Evolutionary conservation across 805 yeast genomes (phyloP), one percentile per base, ranked within the genome.

Genomic region (Saccharomycopsis sp.): DNA sequence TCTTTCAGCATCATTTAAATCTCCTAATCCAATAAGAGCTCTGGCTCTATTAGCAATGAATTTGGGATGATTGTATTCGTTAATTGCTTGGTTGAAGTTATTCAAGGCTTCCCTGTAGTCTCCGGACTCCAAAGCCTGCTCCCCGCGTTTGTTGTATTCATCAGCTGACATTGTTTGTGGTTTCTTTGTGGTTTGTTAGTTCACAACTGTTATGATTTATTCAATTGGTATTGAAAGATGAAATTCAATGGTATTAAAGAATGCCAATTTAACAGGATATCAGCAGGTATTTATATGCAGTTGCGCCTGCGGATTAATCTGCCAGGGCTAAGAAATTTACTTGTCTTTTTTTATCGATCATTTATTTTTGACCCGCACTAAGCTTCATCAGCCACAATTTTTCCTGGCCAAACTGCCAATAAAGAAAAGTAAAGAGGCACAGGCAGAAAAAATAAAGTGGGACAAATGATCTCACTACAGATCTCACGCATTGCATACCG

Each of bases 301-400:
- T n/a, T n/a, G n/a, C n/a, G n/a, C n/a, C n/a, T n/a, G n/a, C n/a
- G n/a, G n/a, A n/a, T n/a, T n/a, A n/a, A n/a, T n/a, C n/a, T n/a
- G n/a, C n/a, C n/a, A n/a, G n/a, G n/a, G n/a, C n/a, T 3, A n/a
- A 24, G 20, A 52, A 52, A 23, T 52, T 52, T 47, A 19, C 57
- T 20, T n/a, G 20, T 17, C 12, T 22, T 17, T 29, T 29, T 22
- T 20, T 17, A 7, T 17, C 53, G 23, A 19, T 54, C 35, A 20
- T 44, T 15, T n/a, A 38, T 17, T 22, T 54, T 19, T 38, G n/a
- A n/a, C 15, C 17, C 17, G 19, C 35, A 14, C n/a, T 22, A 12
- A 44, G 22, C 12, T 44, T 50, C 25, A 70, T 67, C 2, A 23
- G 7, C 2, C 69, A 65, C 38, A 68, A 55, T 14, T 44, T 44